Conservation (phyloP, 306 rosid species). For the Alnus rubra region DNA sequence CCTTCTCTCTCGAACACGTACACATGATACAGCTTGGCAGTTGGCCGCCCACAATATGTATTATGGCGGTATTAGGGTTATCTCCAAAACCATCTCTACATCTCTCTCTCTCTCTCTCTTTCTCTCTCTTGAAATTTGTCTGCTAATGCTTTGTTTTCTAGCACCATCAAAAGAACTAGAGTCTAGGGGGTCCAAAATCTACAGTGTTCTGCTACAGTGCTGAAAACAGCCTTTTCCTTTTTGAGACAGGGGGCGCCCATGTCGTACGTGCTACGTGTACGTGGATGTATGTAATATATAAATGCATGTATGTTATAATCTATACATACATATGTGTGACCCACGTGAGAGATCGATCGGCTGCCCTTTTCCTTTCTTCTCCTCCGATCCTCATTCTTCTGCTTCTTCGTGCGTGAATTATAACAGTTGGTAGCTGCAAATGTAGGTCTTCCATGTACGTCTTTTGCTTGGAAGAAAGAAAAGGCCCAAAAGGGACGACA, state of each 20-base stretch:
- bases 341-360: slow-evolving; percentile 16
- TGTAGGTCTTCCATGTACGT: neutral
- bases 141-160: slow-evolving; percentile 34
- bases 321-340: neutral
- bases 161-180: slow-evolving; percentile 2
- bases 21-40: slow-evolving; percentile 47
- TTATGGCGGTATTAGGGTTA: slow-evolving; percentile 22
- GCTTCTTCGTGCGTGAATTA: neutral
- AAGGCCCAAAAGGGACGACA: neutral
- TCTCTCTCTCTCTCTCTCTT: neutral
- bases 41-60: slow-evolving; percentile 77
- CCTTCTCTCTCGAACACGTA: slow-evolving; percentile 20
- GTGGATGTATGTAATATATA: too few relatives aligned
- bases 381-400: neutral
- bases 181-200: slow-evolving; percentile 23
- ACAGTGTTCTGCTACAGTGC: slow-evolving; percentile 16
- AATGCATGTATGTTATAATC: neutral
- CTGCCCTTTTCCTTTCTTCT: neutral
- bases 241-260: slow-evolving; percentile 23
- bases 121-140: slow-evolving; percentile 42
- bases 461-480: neutral
- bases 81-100: slow-evolving; percentile 37
- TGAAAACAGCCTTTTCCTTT: slow-evolving; percentile 16
- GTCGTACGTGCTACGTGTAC: neutral
- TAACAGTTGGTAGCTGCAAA: neutral